phyloP scores from a whole-genome alignment of 306 rosid species.

The Elaeagnus macrophylla region DNA sequence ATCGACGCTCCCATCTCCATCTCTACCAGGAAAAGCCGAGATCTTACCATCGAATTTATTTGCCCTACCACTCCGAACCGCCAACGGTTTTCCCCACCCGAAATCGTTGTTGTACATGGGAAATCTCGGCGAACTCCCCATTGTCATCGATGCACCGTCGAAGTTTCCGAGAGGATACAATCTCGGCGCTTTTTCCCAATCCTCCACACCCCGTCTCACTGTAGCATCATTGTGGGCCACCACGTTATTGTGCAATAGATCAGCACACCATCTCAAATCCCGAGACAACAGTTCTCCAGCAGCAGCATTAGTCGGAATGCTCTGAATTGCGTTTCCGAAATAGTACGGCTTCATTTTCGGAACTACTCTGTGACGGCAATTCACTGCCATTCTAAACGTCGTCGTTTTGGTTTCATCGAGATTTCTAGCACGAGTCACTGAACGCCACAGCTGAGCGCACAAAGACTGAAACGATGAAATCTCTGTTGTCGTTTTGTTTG shows the following conservation, averaged over 20 bases:
- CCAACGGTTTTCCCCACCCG: conserved; percentile 79
- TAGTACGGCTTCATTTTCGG: conserved; percentile 63
- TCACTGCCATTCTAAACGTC: conserved; percentile 91
- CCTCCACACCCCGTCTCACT: conserved; percentile 60
- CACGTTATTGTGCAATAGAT: conserved; percentile 57
- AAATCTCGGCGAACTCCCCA: conserved; percentile 91
- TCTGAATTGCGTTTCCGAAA: conserved; percentile 89
- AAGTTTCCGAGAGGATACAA: conserved; percentile 72
- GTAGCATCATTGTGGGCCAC: conserved; percentile 46
- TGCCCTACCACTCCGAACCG: conserved; percentile 60
- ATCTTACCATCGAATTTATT: conserved; percentile 94
- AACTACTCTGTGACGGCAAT: conserved; percentile 66
- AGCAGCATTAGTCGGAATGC: conserved; percentile 62
- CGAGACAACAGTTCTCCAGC: conserved; percentile 39
- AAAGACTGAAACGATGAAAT: conserved; percentile 83
- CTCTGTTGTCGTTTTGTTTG: conserved; percentile 17
- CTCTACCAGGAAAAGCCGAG: conserved; percentile 67
- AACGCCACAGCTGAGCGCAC: conserved; percentile 75
- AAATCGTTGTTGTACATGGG: conserved; percentile 84
- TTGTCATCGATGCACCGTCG: conserved; percentile 82
- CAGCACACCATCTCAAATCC: conserved; percentile 52
- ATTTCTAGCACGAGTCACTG: conserved; percentile 71
- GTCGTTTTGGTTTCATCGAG: conserved; percentile 38
- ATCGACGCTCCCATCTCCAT: conserved; percentile 76
- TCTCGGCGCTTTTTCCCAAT: conserved; percentile 69